Evolutionary conservation across 345 rosid species (phyloP).

Genomic region (Citrus reticulata): DNA sequence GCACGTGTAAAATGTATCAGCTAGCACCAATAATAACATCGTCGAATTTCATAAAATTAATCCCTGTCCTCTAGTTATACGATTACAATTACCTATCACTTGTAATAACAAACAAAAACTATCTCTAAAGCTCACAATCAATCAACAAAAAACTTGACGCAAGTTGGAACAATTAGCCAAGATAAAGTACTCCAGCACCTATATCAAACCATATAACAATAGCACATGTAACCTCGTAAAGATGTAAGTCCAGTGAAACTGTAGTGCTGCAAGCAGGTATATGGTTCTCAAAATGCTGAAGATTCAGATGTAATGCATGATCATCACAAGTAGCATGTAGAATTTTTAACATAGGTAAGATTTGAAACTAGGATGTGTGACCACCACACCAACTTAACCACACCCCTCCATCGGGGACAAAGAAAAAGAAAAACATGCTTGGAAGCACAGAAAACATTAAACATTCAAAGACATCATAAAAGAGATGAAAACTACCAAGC

Average conservation of each 20-base stretch:
- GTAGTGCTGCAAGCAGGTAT: not conserved
- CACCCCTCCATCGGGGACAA: not conserved
- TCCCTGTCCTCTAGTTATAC: not conserved
- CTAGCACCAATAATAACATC: not conserved
- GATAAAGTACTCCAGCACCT: not conserved
- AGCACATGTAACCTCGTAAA: not conserved
- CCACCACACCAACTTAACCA: not conserved
- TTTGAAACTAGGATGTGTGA: not conserved
- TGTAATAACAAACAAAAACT: not conserved
- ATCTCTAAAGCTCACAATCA: not conserved
- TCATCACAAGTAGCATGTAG: not conserved
- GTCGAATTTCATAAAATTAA: not conserved
- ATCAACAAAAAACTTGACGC: not conserved
- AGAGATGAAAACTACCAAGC: slow-evolving; percentile 56
- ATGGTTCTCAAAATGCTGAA: not conserved
- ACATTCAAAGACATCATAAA: slow-evolving; percentile 5
- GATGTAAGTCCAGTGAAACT: not conserved
- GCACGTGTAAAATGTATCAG: not conserved
- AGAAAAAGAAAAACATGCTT: not conserved
- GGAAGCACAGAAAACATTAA: not conserved
- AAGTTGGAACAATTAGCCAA: not conserved
- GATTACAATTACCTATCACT: not conserved
- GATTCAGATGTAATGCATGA: not conserved
- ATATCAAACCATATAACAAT: not conserved
- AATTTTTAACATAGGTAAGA: not conserved